Base-by-base conservation (phyloP, 768 basidiomycete species). In the Macrolepiota dolichaula region DNA sequence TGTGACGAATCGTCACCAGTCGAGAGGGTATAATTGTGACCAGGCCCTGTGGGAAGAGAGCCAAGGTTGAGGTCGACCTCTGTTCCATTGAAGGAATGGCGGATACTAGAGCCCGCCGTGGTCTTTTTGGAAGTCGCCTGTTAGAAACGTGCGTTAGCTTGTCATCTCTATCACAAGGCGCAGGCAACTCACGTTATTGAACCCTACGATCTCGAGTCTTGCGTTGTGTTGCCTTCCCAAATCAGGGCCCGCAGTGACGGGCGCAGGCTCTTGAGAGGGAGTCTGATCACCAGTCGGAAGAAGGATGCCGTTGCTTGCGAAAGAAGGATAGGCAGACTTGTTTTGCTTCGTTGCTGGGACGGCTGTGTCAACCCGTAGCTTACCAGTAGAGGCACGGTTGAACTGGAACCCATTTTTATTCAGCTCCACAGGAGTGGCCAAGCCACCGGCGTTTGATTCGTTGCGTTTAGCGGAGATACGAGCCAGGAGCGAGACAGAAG, bases 201-300 rank as follows among this genome's bases (percentile, higher is more conserved):
- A 85, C 36, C 88, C 84, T 55, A 91, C 87, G 66, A 90, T 91
- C 69, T 89, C 90, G 66, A 85, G 71, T 44, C 90, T 81, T 22
- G 85, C 82, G 65, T 81, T 81, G 68, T 84, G 86, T 68, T 91
- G 88, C 67, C 92, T 80, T 67, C 92, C 91, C 47, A 94, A 78
- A 73, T 93, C 91, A 64, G 91, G 92, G 53, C 91, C 92, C 60
- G 91, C 91, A 61, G 91, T 94, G 63, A 91, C 83, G 37, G 91
- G 92, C 52, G 86, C 88, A 59, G 91, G 90, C 22, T 88, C 89
- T 70, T 89, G 85, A 61, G 82, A 79, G 19, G 82, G 74, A 27
- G 81, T 72, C 52, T 84, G 85, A 49, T 89, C 89, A 50, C 81
- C 79, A 13, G 84, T 74, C 19, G 82, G 81, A 57, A 86, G 72